These are phyloP conservation scores for Miscanthus lutarioriparius DNA, from an alignment of 176 grass and related monocot species.

Conservation along the genomic window DNA sequence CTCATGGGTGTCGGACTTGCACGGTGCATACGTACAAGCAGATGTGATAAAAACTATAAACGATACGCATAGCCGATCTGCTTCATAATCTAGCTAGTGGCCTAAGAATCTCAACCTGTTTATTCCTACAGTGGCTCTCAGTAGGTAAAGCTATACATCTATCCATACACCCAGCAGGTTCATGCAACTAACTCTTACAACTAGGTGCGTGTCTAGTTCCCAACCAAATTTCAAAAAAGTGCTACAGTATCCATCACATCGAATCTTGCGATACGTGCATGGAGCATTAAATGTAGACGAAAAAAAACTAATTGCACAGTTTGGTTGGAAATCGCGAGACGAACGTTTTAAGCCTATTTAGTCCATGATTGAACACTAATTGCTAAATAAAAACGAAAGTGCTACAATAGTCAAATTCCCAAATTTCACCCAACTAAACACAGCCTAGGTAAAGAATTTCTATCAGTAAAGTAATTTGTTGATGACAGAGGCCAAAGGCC, in stretches of 20 bases:
- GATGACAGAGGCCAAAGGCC: conserved; percentile 33
- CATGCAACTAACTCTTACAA: conserved; percentile 25
- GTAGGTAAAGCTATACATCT: conserved; percentile 21
- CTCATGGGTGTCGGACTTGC: conserved; percentile 38
- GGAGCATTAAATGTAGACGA: too few species aligned
- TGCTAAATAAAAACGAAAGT: too few species aligned
- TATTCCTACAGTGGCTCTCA: conserved; percentile 41
- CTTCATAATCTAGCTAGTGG: conserved; percentile 31
- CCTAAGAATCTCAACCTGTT: conserved; percentile 34
- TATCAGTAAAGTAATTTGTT: conserved; percentile 11
- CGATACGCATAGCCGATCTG: background rate
- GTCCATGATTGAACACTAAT: too few species aligned
- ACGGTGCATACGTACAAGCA: background rate
- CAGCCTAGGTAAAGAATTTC: conserved; percentile 35
- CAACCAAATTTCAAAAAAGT: too few species aligned
- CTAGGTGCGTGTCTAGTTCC: too few species aligned
- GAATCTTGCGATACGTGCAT: too few species aligned
- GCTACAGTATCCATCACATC: too few species aligned
- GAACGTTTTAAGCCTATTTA: too few species aligned
- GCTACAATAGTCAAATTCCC: too few species aligned
- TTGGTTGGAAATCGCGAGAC: too few species aligned
- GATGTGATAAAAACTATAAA: conserved; percentile 16
- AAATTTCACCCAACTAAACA: too few species aligned
- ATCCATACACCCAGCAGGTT: conserved; percentile 31
- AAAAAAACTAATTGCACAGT: too few species aligned